Conservation (phyloP, 192 early-diverging fungal species). For the Coemansia sp. region DNA sequence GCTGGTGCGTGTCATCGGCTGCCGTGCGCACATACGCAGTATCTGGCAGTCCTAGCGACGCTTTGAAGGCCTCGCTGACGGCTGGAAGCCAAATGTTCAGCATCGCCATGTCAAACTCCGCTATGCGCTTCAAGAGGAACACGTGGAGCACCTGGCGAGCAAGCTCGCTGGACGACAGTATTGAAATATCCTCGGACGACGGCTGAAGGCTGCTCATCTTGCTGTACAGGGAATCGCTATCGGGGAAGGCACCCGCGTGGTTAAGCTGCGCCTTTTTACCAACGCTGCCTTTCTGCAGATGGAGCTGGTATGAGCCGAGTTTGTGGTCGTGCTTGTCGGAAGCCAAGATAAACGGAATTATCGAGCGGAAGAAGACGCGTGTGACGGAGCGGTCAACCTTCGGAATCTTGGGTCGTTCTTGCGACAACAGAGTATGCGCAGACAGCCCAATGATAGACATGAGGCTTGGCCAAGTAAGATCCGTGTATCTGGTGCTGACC, state of each 20-base stretch:
- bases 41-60: constrained; percentile 16
- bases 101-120: constrained; percentile 28
- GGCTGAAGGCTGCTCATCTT: constrained; percentile 17
- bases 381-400: constrained; percentile 12
- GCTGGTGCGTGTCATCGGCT: constrained; percentile 4
- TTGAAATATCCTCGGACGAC: constrained; percentile 8
- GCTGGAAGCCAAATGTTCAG: constrained; percentile 39
- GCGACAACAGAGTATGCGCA: constrained; percentile 19
- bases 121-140: constrained; percentile 36
- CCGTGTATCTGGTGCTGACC: constrained; percentile 21
- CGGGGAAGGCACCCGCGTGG: constrained; percentile 1
- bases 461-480: constrained; percentile 25
- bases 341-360: constrained; percentile 19
- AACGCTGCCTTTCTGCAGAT: constrained; percentile 1
- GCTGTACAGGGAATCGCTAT: neutral
- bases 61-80: constrained; percentile 12
- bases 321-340: constrained; percentile 19
- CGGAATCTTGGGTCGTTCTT: constrained; percentile 22
- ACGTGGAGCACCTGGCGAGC: constrained; percentile 43
- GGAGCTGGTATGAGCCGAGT: neutral
- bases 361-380: constrained; percentile 22
- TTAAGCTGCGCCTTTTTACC: constrained; percentile 12
- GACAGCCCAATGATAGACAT: constrained; percentile 42
- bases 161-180: constrained; percentile 22
- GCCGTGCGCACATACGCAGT: neutral